Conservation (phyloP, 2,329 filamentous ascomycete genomes). For the Didymosphaeria variabile region DNA sequence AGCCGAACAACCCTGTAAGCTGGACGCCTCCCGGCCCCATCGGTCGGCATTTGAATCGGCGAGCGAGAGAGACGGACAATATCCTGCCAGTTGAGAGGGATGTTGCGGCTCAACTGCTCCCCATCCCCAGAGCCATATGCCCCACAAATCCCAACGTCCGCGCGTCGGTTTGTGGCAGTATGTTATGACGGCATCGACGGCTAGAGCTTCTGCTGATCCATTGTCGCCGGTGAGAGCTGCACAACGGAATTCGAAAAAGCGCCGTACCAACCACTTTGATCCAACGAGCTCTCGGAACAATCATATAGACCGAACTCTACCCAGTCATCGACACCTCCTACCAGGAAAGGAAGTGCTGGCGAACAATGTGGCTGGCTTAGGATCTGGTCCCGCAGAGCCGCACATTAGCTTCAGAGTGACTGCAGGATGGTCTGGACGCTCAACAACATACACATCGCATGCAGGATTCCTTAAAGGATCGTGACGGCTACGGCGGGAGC, state of each 20-base stretch:
- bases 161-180: slow-evolving; percentile 2
- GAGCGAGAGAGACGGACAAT: slow-evolving; percentile 8
- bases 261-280: background rate
- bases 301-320: background rate
- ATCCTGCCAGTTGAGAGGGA: background rate
- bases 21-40: background rate
- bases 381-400: slow-evolving; percentile 11
- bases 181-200: slow-evolving; percentile 9
- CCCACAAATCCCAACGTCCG: background rate
- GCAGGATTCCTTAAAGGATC: background rate
- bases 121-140: slow-evolving; percentile 1
- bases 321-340: background rate
- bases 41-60: slow-evolving; percentile 12
- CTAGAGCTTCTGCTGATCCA: slow-evolving; percentile 15
- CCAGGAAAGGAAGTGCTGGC: slow-evolving; percentile 4
- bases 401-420: slow-evolving; percentile 8
- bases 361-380: background rate
- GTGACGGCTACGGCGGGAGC: background rate
- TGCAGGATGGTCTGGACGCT: background rate
- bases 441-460: background rate
- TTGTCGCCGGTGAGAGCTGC: slow-evolving; percentile 13
- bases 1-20: background rate
- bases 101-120: slow-evolving; percentile 7
- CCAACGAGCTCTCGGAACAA: background rate
- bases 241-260: slow-evolving; percentile 2